These are phyloP conservation scores for Phoenix roebelenii DNA, from an alignment of 176 grass and related monocot genomes.

Conservation along the genomic window DNA sequence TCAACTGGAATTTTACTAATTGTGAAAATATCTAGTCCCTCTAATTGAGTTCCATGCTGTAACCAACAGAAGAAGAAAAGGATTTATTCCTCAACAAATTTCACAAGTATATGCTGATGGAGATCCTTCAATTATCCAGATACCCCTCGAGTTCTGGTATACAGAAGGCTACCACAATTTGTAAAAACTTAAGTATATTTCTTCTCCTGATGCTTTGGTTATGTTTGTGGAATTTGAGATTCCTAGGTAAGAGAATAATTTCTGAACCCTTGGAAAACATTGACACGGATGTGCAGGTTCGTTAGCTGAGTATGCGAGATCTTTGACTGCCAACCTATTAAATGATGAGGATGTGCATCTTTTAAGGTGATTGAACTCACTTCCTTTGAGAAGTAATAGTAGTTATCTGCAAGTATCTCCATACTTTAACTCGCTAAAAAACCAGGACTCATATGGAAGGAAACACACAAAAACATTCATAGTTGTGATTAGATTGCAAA, in stretches of 20 bases:
- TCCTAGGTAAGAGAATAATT: no score
- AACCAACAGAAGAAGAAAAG: slow-evolving; percentile 82
- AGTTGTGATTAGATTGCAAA: no score
- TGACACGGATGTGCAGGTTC: slow-evolving; percentile 41
- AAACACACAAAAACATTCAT: no score
- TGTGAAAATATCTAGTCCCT: no score
- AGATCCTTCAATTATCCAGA: slow-evolving; percentile 24
- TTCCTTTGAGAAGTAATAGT: slow-evolving; percentile 8
- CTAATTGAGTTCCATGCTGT: slow-evolving; percentile 5
- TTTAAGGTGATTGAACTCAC: slow-evolving; percentile 51
- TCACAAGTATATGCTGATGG: slow-evolving; percentile 43
- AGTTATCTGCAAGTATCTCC: not conserved
- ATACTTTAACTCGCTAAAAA: no score
- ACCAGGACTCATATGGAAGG: no score
- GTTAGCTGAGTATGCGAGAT: slow-evolving; percentile 63
- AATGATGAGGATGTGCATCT: slow-evolving; percentile 81
- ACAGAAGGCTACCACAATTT: slow-evolving; percentile 41
- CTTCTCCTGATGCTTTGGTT: slow-evolving; percentile 3
- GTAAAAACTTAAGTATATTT: slow-evolving; percentile 71
- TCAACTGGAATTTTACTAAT: no score
- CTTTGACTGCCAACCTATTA: slow-evolving; percentile 66
- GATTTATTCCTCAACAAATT: slow-evolving; percentile 93
- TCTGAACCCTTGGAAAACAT: not conserved
- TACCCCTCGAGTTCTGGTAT: slow-evolving; percentile 25
- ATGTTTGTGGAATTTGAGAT: not conserved